phyloP scores from a whole-genome alignment of 73 alveolate genomes.

The Paramecium biaurelia region DNA sequence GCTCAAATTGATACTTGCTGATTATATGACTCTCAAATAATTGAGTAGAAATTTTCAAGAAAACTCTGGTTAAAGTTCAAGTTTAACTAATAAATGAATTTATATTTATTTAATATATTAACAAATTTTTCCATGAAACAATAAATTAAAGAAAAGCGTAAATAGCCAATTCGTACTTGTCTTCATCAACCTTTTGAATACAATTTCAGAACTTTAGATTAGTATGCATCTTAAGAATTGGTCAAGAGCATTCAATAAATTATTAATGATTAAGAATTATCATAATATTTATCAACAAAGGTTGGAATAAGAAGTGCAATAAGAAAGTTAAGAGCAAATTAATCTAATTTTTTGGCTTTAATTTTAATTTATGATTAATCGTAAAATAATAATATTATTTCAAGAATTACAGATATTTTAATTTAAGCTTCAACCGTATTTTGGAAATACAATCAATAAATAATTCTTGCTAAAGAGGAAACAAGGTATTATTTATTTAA shows the following conservation, averaged over 20 bases:
- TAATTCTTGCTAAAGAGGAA: not conserved
- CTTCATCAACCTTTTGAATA: constrained; percentile 47
- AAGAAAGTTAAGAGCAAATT: not conserved
- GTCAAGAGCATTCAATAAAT: not conserved
- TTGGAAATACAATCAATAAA: not conserved
- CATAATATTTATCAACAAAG: not conserved
- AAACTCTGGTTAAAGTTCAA: constrained; percentile 36
- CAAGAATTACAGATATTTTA: not conserved
- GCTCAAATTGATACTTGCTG: constrained; percentile 41
- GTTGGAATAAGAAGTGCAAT: not conserved
- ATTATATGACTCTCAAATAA: constrained; percentile 39
- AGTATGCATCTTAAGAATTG: not conserved
- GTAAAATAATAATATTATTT: not conserved
- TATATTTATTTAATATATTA: not conserved
- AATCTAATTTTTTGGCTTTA: not conserved
- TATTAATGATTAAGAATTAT: not conserved
- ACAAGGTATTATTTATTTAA: not conserved
- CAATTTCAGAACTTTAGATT: not conserved
- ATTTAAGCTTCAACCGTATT: not conserved
- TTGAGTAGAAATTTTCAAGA: not conserved
- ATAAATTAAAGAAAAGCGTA: not conserved
- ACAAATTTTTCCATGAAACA: not conserved
- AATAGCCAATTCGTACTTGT: not conserved
- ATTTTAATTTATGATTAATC: not conserved
- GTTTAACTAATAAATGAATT: constrained; percentile 48